Base-by-base conservation (phyloP, 345 rosid genomes). In the Salix brachista region DNA sequence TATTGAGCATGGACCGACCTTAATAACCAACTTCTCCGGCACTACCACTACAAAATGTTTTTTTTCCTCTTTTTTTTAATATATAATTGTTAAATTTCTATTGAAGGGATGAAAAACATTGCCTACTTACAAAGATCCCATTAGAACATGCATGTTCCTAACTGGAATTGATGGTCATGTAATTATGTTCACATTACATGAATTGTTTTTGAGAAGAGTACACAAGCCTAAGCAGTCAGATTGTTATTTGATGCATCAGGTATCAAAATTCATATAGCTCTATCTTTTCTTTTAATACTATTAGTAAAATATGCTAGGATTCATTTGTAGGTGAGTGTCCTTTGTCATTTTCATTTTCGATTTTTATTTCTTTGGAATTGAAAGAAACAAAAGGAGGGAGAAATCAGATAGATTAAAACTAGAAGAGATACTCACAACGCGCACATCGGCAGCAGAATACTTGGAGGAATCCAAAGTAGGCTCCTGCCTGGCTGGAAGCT, bases 371-470 rank as follows among this genome's bases (percentile, higher is more conserved):
- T 46, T 46, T 54, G 5, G 50, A 5, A 69, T 52, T 32, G 3
- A 69, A 25, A 23, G 4, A n/a, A 65, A 32, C 12, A 16, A 36
- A 71, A 39, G 0, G 37, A 46, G 21, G 11, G 48, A 19, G 21
- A 18, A 61, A 44, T 4, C 30, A 79, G 11, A 23, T 10, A 2
- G 3, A 30, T 11, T 18, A 68, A 32, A 8, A 5, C 0, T 26
- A 67, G 60, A 12, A 73, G 42, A 6, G 26, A 67, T 44, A 94
- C 98, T 91, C 83, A 94, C 98, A 88, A 92, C 92, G 87, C 98
- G 97, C 78, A 94, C 98, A 79, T 94, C 98, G 68, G 88, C 98
- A 69, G 97, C 98, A 83, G 96, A 89, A 83, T 91, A 94, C 87
- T 91, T 94, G 79, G 94, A 34, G 77, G 96, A 88, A 84, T 94